Percentiles rank a stretch among this genome's conserved stretches.
These are phyloP conservation scores for Phytophthora litchii DNA, from an alignment of 352 stramenopile species.

Conservation along the genomic window DNA sequence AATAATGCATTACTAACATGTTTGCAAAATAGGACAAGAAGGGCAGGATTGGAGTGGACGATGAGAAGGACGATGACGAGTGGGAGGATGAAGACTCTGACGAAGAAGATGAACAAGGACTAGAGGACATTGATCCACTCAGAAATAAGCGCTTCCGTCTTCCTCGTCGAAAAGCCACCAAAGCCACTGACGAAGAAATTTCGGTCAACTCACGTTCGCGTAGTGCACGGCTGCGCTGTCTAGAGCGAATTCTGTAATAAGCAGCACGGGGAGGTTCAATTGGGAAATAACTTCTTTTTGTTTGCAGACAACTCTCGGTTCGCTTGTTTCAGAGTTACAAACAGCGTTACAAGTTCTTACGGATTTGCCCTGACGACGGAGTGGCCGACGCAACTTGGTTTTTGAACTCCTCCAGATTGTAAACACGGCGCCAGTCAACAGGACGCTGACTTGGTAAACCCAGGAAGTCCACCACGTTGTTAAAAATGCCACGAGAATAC, in stretches of 20 bases:
- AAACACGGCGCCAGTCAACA: conserved; percentile 68
- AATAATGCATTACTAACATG: neutral
- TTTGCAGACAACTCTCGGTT: neutral
- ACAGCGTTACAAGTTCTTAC: conserved; percentile 35
- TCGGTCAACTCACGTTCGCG: conserved; percentile 65
- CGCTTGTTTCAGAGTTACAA: neutral
- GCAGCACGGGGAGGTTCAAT: neutral
- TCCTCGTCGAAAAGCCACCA: conserved; percentile 66
- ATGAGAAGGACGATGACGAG: conserved; percentile 32
- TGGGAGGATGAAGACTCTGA: conserved; percentile 27
- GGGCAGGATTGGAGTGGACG: conserved; percentile 26
- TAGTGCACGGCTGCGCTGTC: conserved; percentile 74
- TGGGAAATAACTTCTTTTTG: neutral
- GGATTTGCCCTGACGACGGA: conserved; percentile 7
- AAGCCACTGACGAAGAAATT: conserved; percentile 72
- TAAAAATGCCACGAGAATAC: conserved; percentile 63
- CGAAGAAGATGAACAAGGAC: conserved; percentile 31
- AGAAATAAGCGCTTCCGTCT: conserved; percentile 62
- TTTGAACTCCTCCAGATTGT: conserved; percentile 60
- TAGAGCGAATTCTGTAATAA: conserved; percentile 59
- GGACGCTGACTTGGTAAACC: conserved; percentile 32
- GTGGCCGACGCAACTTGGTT: conserved; percentile 19
- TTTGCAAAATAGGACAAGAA: conserved; percentile 40
- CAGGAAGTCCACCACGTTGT: conserved; percentile 72
- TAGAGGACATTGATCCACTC: conserved; percentile 28